These are phyloP conservation scores for Rhytidiadelphus loreus DNA, from an alignment of 225 moss, liverwort and hornwort genomes.

Conservation along the genomic window DNA sequence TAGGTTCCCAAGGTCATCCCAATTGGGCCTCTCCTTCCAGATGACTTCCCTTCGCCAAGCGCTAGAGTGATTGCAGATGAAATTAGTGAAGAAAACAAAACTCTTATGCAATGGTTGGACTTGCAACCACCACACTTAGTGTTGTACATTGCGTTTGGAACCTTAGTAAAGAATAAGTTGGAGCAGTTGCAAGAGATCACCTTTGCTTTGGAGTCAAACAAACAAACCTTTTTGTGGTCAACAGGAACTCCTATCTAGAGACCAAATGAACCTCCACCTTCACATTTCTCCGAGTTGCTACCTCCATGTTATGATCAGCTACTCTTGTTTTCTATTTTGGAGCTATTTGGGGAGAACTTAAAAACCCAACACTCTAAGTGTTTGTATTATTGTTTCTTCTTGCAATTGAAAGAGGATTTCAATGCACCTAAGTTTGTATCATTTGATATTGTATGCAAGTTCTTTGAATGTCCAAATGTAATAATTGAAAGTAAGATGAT, in stretches of 20 bases:
- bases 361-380: background rate
- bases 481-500: background rate
- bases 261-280: background rate
- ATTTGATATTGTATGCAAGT: background rate
- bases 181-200: slow-evolving; percentile 3
- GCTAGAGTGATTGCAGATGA: background rate
- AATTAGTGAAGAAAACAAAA: background rate
- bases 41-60: background rate
- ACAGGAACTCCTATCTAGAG: background rate
- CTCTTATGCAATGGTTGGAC: slow-evolving; percentile 8
- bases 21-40: slow-evolving; percentile 1
- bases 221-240: slow-evolving; percentile 5
- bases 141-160: slow-evolving; percentile 14
- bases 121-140: background rate
- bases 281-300: background rate
- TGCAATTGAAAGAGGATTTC: background rate
- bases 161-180: background rate
- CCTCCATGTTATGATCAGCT: background rate
- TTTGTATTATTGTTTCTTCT: background rate
- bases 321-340: too few relatives aligned
- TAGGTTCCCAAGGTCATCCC: slow-evolving; percentile 9
- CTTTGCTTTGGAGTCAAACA: slow-evolving; percentile 1
- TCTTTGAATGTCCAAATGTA: background rate
- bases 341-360: background rate
- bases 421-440: background rate